Percentiles rank a stretch among this genome's conserved stretches.
Evolutionary conservation across 805 yeast genomes (phyloP).

Genomic region (Candida hispaniensis): DNA sequence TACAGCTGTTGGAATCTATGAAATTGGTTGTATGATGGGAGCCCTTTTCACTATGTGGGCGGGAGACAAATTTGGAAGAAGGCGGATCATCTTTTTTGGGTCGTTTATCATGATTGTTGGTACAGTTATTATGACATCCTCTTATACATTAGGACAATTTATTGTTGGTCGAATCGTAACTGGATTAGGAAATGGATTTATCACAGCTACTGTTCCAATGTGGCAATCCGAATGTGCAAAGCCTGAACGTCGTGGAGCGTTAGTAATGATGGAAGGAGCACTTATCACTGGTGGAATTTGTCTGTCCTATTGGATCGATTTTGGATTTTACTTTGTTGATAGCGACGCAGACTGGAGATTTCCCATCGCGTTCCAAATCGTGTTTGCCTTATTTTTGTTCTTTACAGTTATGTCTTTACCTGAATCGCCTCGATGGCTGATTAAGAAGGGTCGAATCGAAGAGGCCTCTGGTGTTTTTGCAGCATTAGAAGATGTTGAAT

Average conservation of each 20-base stretch:
- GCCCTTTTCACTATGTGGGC: slow-evolving; percentile 39
- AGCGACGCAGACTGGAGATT: slow-evolving; percentile 61
- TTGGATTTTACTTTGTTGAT: slow-evolving; percentile 41
- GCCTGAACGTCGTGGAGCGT: slow-evolving; percentile 54
- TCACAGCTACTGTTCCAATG: slow-evolving; percentile 71
- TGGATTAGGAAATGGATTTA: slow-evolving; percentile 67
- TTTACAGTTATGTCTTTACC: slow-evolving; percentile 57
- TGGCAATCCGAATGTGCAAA: slow-evolving; percentile 71
- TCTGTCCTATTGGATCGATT: slow-evolving; percentile 42
- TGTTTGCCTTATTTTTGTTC: slow-evolving; percentile 47
- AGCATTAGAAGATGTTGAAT: slow-evolving; percentile 10
- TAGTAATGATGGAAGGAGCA: slow-evolving; percentile 62
- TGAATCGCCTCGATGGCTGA: slow-evolving; percentile 78
- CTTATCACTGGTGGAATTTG: slow-evolving; percentile 68
- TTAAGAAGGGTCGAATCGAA: slow-evolving; percentile 50
- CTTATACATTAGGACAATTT: slow-evolving; percentile 21
- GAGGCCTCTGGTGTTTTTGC: slow-evolving; percentile 33
- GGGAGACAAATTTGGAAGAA: slow-evolving; percentile 41
- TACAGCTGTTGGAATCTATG: slow-evolving; percentile 29
- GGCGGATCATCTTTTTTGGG: slow-evolving; percentile 39
- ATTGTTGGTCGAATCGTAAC: slow-evolving; percentile 54
- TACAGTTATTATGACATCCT: slow-evolving; percentile 36
- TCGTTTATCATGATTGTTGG: slow-evolving; percentile 42
- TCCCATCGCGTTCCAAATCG: slow-evolving; percentile 62
- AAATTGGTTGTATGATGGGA: slow-evolving; percentile 40